Evolutionary conservation across 768 basidiomycete genomes (phyloP), one percentile per base, ranked within the genome.

Genomic region (Naganishia vishniacii): DNA sequence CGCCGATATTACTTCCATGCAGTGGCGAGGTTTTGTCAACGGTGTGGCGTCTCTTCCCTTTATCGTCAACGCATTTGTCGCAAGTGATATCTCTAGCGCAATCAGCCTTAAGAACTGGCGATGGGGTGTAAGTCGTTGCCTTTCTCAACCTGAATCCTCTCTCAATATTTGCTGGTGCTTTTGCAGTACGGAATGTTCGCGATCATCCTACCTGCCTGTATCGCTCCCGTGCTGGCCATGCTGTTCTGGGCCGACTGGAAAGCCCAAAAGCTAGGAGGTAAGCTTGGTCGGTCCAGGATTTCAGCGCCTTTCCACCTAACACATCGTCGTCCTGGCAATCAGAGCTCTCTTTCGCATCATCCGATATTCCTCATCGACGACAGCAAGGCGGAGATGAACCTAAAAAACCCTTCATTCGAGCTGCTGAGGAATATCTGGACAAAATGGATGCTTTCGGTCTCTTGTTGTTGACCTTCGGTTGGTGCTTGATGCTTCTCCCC

Each of bases 1-100:
- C 13, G 74, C 70, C 12, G 78, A 77, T 45, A 70, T 78, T 31
- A 73, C 72, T 23, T 71, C 74, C 4, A 68, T 79, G 4, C 71
- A 77, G 61, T 78, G 72, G 69, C 69, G 78, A 48, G 76, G 74
- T 8, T 48, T 76, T 25, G 70, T 70, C 28, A 68, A 69, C 41
- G 74, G 69, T 40, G 48, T 72, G 12, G 62, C 71, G 18, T 68
- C 73, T 0, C 56, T 69, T 4, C 75, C 75, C 0, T 77, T 71
- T 64, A 68, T 78, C 62, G 48, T 71, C 26, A 73, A 65, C 61
- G 71, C 69, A 41, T 74, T 74, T 49, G 64, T 77, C 46, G 70
- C 72, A 2, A 71, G 72, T n/a, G 47, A 67, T 40, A 77, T 77
- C 46, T 62, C 70, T 31, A 62, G 64, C 45, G 69, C 69, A 16